phyloP scores from a whole-genome alignment of 2,329 filamentous ascomycete species.

The Teratosphaeria viscida region DNA sequence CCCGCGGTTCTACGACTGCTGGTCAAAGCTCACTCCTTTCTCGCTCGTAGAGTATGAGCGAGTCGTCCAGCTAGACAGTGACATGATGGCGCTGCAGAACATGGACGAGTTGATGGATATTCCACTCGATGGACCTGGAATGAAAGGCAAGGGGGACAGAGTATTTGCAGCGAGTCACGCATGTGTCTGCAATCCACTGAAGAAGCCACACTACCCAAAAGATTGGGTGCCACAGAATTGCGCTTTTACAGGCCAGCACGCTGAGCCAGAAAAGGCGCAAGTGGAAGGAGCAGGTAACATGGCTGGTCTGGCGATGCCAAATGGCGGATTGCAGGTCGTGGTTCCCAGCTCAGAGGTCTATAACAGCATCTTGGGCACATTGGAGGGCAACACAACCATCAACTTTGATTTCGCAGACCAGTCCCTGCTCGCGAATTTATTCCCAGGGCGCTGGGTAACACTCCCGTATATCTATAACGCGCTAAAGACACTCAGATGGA shows the following conservation, averaged over 20 bases:
- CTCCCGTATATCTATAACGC: conserved; percentile 53
- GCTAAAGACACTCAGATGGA: conserved; percentile 47
- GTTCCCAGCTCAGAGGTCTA: conserved; percentile 46
- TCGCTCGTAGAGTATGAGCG: conserved; percentile 65
- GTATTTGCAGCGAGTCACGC: conserved; percentile 80
- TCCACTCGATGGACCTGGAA: conserved; percentile 50
- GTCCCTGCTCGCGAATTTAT: conserved; percentile 47
- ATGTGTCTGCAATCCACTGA: conserved; percentile 75
- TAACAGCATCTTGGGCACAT: conserved; percentile 38
- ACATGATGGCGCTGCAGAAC: conserved; percentile 74
- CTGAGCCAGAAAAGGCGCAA: conserved; percentile 41
- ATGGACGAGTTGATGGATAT: conserved; percentile 93
- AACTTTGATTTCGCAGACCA: conserved; percentile 53
- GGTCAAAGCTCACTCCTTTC: conserved; percentile 77
- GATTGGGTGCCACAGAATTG: conserved; percentile 57
- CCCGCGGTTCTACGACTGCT: conserved; percentile 80
- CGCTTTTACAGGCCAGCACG: conserved; percentile 50
- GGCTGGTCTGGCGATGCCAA: conserved; percentile 47
- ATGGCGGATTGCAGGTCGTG: conserved; percentile 53
- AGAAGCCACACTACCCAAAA: conserved; percentile 66
- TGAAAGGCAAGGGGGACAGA: conserved; percentile 44
- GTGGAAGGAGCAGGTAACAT: conserved; percentile 38
- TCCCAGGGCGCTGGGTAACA: conserved; percentile 47
- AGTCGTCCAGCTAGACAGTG: conserved; percentile 75
- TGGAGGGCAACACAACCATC: conserved; percentile 35